Base-by-base conservation (phyloP, 192 early-diverging fungal genomes). In the Backusella parvicylindrica region DNA sequence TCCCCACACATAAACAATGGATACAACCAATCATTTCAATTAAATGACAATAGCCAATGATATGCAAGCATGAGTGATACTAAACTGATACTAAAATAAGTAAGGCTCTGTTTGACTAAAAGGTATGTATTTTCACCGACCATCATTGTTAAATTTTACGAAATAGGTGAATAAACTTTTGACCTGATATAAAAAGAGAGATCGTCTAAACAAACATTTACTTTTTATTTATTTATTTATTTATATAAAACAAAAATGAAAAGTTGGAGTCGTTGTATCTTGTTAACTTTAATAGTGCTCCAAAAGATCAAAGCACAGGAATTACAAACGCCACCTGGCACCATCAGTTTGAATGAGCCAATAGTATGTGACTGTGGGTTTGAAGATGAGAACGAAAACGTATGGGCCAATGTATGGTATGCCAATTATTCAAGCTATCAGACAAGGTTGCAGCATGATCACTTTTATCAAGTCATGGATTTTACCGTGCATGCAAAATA, bases 301-400 rank as follows among this genome's bases (percentile, higher is more conserved):
- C 50, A 56, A 28, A 56, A 56, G 21, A 28, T 26, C 50, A 67
- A 67, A 67, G 65, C 65, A n/a, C 65, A 67, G 3, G 16, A 67
- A 21, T 30, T 36, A 63, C 33, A 47, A 47, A 6, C 18, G 16
- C 43, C 43, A 7, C 43, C 43, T 6, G 1, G 16, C 18, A 18
- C 33, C 30, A 16, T 41, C 16, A 70, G 26, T 15, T 43, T 32
- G 33, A 36, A 40, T 13, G 73, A 78, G 67, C 70, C 77, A n/a
- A 50, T 74, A 5, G 40, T 75, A 4, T 75, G 78, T 32, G 78
- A 79, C 60, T 79, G 78, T 47, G 78, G 78, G 21, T 79, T 79
- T 38, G 21, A 50, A 30, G 73, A 79, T 50, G 78, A 79, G 71
- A 67, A 41, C 41, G 41, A 49, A 32, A 31, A 63, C 16, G 32